Base-by-base conservation (phyloP, 2,329 filamentous ascomycete species). In the Dryadomyces sulphureus region DNA sequence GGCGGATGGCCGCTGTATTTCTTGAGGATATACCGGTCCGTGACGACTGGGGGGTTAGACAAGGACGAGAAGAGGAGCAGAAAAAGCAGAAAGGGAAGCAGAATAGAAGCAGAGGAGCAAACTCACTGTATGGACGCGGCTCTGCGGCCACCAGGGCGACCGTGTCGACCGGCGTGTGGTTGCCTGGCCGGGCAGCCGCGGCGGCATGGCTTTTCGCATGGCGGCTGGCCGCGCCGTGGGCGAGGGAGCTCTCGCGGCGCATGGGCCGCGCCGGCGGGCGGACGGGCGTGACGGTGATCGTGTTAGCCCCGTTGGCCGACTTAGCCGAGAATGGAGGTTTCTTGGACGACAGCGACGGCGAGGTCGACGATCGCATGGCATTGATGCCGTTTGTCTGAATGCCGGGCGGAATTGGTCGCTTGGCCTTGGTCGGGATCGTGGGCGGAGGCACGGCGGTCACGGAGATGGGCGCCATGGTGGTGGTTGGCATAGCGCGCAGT, bases 11-110 rank as follows among this genome's bases (percentile, higher is more conserved):
- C 58, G 41, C 48, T 70, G 62, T 82, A 88, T 63, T 89, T 94
- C 55, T 76, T 79, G n/a, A 96, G 69, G 41, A 96, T 87, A 56
- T 92, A 85, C 14, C 73, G 65, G 50, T 81, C 77, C 25, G 79
- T 83, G 59, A 82, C 75, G 38, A 90, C 87, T 88, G 25, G n/a
- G 7, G 20, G 2, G 38, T 43, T 12, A 45, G 35, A n/a, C 30
- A 43, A 34, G n/a, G 14, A 12, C 4, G 6, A 27, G 17, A 12
- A 24, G 22, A 41, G 19, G 7, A 9, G 5, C 19, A 38, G 12
- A n/a, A n/a, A n/a, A n/a, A n/a, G n/a, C n/a, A n/a, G n/a, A n/a
- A n/a, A n/a, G n/a, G n/a, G n/a, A n/a, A n/a, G n/a, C n/a, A n/a
- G n/a, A n/a, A n/a, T n/a, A n/a, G n/a, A n/a, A n/a, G n/a, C n/a